Conservation (phyloP, 441 rosid species). For the Dalechampia spathulata region DNA sequence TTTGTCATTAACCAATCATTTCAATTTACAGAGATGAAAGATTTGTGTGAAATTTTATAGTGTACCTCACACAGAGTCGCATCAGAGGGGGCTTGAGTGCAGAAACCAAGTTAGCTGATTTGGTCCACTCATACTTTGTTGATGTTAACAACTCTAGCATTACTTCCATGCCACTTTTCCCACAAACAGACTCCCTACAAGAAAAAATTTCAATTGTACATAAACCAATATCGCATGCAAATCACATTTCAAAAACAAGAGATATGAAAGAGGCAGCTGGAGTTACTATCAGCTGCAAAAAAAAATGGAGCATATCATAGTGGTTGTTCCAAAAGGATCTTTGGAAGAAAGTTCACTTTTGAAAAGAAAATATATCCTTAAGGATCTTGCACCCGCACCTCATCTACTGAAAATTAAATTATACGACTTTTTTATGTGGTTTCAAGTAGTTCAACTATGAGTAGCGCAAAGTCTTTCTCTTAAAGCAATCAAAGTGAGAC, state of each 20-base stretch:
- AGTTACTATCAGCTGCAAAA: conserved; percentile 6
- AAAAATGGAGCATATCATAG: neutral
- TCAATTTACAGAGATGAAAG: neutral
- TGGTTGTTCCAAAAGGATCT: conserved; percentile 1
- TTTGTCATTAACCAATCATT: neutral
- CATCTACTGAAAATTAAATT: too few species aligned
- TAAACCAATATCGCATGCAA: neutral
- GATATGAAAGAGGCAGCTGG: neutral
- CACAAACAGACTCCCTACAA: conserved; percentile 43
- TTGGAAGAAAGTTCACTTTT: neutral
- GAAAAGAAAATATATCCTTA: too few species aligned
- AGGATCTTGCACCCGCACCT: too few species aligned
- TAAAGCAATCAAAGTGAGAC: too few species aligned
- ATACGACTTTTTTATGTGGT: too few species aligned
- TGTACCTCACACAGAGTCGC: conserved; percentile 81
- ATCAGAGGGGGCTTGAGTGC: conserved; percentile 59
- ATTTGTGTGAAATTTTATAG: neutral
- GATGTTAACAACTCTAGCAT: conserved; percentile 48
- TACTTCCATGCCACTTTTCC: conserved; percentile 68
- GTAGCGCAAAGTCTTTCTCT: too few species aligned
- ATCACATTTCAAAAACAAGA: neutral
- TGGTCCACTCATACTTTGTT: conserved; percentile 47
- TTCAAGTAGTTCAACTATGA: too few species aligned
- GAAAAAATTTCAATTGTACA: conserved; percentile 11
- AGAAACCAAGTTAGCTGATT: conserved; percentile 39